Evolutionary conservation across 2,329 filamentous ascomycete genomes (phyloP), one percentile per base, ranked within the genome.

Genomic region (Gaeumannomyces tritici): DNA sequence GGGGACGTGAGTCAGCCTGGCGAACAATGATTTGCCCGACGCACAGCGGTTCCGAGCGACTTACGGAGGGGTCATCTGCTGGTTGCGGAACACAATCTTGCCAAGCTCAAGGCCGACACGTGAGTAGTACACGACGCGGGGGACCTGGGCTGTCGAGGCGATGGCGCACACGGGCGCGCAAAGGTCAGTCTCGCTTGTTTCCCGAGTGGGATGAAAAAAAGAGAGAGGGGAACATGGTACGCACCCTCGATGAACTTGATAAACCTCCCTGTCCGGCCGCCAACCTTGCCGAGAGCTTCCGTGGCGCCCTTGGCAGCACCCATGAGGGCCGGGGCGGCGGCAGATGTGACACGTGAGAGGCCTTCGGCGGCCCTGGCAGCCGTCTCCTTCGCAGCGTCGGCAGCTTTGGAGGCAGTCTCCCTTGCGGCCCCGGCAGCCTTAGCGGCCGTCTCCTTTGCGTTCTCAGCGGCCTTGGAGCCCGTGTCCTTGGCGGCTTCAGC

Each of bases 51-150:
- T 24, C 12, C 58, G 27, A 21, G 18, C 31, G 35, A 81, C 93
- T 87, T 89, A 99, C 95, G 95, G 95, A 79, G 91, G 92, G 73
- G 83, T 81, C 92, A 99, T 97, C 80, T 89, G 90, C 79, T 93
- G 92, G 76, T 87, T 88, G 71, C 86, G 85, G 81, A 92, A 91
- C 69, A 98, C 86, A 69, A 97, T 83, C 84, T 90, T 96, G 74
- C 84, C 84, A 65, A 98, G 83, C 83, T 99, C 95, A 67, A 93
- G 79, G 70, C 83, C 89, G 73, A 98, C 93, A 76, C 87, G 90
- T 72, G 89, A 87, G 83, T 98, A 99, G 86, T 97, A 97, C 74
- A 96, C 74, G 67, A 92, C 88, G 66, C 88, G 87, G 69, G 95
- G 95, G 69, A 93, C 85, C 80, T 95, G 83, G 76, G 87, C 93